Conservation (phyloP, 139 green algal species). For the Chlamydomonas applanata region DNA sequence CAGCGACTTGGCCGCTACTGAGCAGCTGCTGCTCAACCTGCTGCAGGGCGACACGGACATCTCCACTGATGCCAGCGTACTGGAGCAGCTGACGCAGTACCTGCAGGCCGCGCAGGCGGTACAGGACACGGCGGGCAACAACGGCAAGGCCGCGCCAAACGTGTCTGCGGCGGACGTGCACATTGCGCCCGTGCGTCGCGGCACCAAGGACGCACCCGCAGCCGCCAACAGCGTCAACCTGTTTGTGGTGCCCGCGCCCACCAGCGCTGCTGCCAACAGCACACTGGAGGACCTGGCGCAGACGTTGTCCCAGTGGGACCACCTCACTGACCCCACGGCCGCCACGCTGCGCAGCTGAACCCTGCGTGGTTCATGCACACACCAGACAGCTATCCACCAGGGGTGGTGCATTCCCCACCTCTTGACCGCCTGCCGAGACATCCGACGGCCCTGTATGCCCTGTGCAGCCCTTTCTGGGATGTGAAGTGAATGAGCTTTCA, state of each 20-base stretch:
- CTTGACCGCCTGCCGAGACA: no score
- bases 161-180: not conserved
- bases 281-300: conserved; percentile 2
- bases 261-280: not conserved
- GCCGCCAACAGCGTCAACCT: not conserved
- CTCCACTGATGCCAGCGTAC: not conserved
- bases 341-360: no score
- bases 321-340: not conserved
- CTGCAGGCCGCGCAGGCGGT: not conserved
- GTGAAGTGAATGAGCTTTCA: no score
- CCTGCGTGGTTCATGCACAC: no score
- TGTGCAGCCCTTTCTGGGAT: no score
- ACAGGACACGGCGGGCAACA: not conserved
- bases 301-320: conserved; percentile 4
- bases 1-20: conserved; percentile 2
- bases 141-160: not conserved
- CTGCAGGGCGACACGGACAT: not conserved
- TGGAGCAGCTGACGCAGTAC: not conserved
- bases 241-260: not conserved
- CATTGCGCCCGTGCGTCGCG: not conserved
- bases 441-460: no score
- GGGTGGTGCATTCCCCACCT: no score
- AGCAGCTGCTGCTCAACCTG: conserved; percentile 20
- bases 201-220: not conserved
- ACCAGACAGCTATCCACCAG: no score